A percentile compares a stretch with the other conserved stretches of the same genome.
Conservation (phyloP, 257 asterid species). For the Prunella vulgaris region DNA sequence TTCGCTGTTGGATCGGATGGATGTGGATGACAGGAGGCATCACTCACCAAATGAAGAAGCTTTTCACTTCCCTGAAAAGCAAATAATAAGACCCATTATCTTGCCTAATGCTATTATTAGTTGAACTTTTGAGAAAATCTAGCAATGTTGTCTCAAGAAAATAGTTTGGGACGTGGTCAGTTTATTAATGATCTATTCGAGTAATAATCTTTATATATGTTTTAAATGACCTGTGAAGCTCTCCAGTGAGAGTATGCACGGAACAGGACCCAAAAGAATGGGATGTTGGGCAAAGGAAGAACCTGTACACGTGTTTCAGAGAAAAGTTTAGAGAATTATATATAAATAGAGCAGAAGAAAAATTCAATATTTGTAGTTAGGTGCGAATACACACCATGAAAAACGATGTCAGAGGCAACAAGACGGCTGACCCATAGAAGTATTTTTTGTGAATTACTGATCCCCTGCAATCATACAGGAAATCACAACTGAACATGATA, state of each 20-base stretch:
- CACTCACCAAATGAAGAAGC: slow-evolving; percentile 71
- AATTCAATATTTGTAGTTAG: background rate
- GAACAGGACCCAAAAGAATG: slow-evolving; percentile 92
- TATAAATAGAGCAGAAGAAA: background rate
- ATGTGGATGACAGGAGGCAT: slow-evolving; percentile 35
- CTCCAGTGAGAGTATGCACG: slow-evolving; percentile 98
- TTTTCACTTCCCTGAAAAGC: slow-evolving; percentile 82
- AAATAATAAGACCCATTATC: background rate
- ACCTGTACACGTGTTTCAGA: slow-evolving; percentile 42
- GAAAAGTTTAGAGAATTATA: background rate
- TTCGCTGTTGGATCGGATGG: slow-evolving; percentile 30
- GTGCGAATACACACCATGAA: slow-evolving; percentile 52
- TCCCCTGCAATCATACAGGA: slow-evolving; percentile 56
- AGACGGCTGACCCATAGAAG: slow-evolving; percentile 69
- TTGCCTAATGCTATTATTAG: background rate
- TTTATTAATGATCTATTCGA: background rate
- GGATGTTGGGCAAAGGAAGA: slow-evolving; percentile 95
- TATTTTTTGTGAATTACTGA: slow-evolving; percentile 71
- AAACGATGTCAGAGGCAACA: slow-evolving; percentile 81
- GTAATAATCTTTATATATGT: background rate
- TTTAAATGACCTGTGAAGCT: slow-evolving; percentile 76
- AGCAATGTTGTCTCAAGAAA: background rate
- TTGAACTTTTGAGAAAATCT: background rate
- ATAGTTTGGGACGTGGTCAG: background rate
- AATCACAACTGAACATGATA: slow-evolving; percentile 12